Evolutionary conservation across 768 basidiomycete genomes (phyloP), one percentile per base, ranked within the genome.

Genomic region (Rhodotorula kratochvilovae): DNA sequence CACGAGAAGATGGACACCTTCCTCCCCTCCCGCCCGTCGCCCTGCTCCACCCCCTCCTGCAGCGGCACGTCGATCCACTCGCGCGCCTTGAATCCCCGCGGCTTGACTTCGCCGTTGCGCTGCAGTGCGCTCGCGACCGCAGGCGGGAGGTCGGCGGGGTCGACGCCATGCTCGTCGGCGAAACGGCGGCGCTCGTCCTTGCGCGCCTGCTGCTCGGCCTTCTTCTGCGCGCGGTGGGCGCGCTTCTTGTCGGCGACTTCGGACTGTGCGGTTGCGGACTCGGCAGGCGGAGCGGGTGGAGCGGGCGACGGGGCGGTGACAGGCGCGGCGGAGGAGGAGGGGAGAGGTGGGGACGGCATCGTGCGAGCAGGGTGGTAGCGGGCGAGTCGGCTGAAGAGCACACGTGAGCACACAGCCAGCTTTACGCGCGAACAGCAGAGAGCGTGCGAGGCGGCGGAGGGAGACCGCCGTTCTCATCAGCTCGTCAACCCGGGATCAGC

Each of bases 1-100:
- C 73, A 74, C 8, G 46, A 65, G 39, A 74, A 27, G 59, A 74
- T 61, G 42, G 63, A 53, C 8, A 70, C 45, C 58, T 55, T 54
- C 31, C 33, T 45, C 25, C 67, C 60, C 29, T 59, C 69, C 21
- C 21, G 29, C 60, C 23, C 46, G 50, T 48, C 21, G 13, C 16
- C n/a, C n/a, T 11, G 11, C 17, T 50, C 66, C 1, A 12, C 19
- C 4, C 45, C 68, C 6, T 60, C 31, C 19, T 35, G 17, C 12
- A 1, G 5, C 23, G 56, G 65, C 2, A 70, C 73, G 8, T 68
- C 55, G n/a, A 39, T 50, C 73, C 73, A 74, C 56, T 70, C 66
- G 29, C 73, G 33, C 48, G 62, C 29, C 62, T 0, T 31, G 60
- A 74, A 74, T 31, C 73, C 58, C 54, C 53, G 35, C 17, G 69